These are phyloP conservation scores for Juncus effusus DNA, from an alignment of 176 grass and related monocot species.

Conservation along the genomic window DNA sequence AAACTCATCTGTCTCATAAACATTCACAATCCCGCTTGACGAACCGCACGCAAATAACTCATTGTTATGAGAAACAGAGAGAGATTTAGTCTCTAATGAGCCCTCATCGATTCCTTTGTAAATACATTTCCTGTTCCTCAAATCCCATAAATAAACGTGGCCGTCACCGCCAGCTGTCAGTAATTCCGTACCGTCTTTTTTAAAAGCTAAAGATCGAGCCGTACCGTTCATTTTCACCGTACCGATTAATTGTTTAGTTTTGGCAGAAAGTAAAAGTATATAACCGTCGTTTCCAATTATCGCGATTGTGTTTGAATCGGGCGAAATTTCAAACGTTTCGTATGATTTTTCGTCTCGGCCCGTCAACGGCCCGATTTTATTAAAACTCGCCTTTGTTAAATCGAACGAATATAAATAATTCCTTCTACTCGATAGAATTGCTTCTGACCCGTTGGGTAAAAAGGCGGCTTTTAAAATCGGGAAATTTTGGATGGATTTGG, in stretches of 20 bases:
- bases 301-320: constrained; percentile 78
- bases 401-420: constrained; percentile 88
- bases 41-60: constrained; percentile 65
- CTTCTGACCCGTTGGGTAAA: constrained; percentile 72
- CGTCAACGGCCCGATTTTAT: constrained; percentile 58
- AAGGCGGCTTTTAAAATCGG: constrained; percentile 62
- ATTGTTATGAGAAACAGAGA: constrained; percentile 55
- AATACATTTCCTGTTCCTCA: constrained; percentile 69
- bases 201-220: constrained; percentile 65
- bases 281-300: constrained; percentile 80
- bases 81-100: constrained; percentile 41
- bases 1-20: constrained; percentile 75
- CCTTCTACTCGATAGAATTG: constrained; percentile 62
- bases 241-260: constrained; percentile 70
- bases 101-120: constrained; percentile 71
- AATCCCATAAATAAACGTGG: constrained; percentile 78
- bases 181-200: constrained; percentile 48
- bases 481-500: constrained; percentile 63
- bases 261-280: constrained; percentile 72
- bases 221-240: constrained; percentile 90
- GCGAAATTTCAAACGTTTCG: constrained; percentile 74
- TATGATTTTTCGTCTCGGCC: constrained; percentile 78
- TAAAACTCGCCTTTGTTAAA: constrained; percentile 58
- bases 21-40: constrained; percentile 63
- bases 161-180: constrained; percentile 68